Evolutionary conservation across 129 eudicot genomes (phyloP).

Genomic region (Solidago caesia): DNA sequence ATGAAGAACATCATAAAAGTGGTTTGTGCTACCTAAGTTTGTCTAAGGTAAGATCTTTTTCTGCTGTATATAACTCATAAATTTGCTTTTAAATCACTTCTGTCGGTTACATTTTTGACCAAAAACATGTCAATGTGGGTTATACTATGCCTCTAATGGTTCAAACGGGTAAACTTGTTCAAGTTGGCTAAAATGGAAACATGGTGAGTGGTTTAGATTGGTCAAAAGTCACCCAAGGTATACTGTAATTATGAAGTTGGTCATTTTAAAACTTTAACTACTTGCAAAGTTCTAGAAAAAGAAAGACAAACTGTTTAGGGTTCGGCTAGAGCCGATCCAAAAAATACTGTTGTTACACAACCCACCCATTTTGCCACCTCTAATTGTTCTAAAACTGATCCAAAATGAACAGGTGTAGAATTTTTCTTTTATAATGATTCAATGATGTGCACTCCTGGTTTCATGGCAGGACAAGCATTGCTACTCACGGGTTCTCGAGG

Average conservation of each 20-base stretch:
- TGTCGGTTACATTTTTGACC: neutral
- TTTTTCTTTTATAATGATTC: too few relatives aligned
- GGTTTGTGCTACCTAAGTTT: slow-evolving; percentile 81
- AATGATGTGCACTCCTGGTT: neutral
- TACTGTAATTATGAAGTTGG: neutral
- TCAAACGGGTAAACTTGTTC: neutral
- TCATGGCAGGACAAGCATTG: slow-evolving; percentile 80
- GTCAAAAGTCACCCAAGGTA: neutral
- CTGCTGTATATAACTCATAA: neutral
- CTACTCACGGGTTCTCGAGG: slow-evolving; percentile 85
- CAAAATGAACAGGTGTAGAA: too few relatives aligned
- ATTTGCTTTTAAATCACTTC: neutral
- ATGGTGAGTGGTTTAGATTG: neutral
- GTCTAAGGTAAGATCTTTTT: slow-evolving; percentile 51
- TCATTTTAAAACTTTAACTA: neutral
- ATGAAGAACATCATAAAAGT: slow-evolving; percentile 62
- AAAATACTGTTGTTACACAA: neutral
- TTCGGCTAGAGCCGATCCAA: neutral
- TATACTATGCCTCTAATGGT: neutral
- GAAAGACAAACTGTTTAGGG: neutral
- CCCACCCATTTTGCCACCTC: neutral
- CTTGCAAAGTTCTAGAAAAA: neutral
- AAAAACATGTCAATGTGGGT: neutral
- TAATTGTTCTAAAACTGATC: neutral
- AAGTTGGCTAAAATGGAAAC: neutral